Evolutionary conservation across 768 basidiomycete species (phyloP).

Genomic region (Cyclocybe cylindracea): DNA sequence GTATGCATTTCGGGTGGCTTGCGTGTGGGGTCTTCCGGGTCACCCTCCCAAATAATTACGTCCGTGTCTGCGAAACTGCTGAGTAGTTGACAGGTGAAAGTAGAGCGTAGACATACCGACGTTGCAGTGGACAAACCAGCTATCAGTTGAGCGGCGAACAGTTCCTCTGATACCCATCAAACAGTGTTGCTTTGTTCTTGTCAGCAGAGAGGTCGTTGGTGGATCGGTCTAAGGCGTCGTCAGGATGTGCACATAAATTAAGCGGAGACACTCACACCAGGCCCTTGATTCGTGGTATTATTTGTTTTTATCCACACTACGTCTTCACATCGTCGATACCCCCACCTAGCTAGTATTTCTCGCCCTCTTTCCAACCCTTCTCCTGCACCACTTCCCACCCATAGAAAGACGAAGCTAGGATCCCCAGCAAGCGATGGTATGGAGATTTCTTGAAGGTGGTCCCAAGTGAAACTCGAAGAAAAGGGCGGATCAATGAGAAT

Average conservation of each 20-base stretch:
- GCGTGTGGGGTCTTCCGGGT: conserved; percentile 74
- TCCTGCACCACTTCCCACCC: conserved; percentile 91
- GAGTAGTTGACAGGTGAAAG: neutral
- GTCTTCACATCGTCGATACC: conserved; percentile 93
- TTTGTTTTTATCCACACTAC: conserved; percentile 99
- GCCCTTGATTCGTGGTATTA: conserved; percentile 64
- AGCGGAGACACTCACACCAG: conserved; percentile 56
- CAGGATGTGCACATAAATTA: conserved; percentile 4
- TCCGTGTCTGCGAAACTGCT: conserved; percentile 71
- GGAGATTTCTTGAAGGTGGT: conserved; percentile 78
- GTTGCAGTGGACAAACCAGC: conserved; percentile 98
- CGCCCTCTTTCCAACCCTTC: conserved; percentile 91
- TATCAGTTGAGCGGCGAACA: conserved; percentile 90
- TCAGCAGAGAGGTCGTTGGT: conserved; percentile 82
- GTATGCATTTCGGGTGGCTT: conserved; percentile 97
- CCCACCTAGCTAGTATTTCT: conserved; percentile 92
- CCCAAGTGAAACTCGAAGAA: conserved; percentile 85
- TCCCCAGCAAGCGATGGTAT: conserved; percentile 84
- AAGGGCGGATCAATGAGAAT: conserved; percentile 92
- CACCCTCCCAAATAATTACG: conserved; percentile 96
- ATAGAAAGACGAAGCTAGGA: conserved; percentile 92
- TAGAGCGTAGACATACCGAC: conserved; percentile 60
- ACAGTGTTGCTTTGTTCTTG: conserved; percentile 94
- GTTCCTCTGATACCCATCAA: conserved; percentile 97
- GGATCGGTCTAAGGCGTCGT: conserved; percentile 64